phyloP scores from a whole-genome alignment of 768 basidiomycete genomes.

The Kwoniella europaea region DNA sequence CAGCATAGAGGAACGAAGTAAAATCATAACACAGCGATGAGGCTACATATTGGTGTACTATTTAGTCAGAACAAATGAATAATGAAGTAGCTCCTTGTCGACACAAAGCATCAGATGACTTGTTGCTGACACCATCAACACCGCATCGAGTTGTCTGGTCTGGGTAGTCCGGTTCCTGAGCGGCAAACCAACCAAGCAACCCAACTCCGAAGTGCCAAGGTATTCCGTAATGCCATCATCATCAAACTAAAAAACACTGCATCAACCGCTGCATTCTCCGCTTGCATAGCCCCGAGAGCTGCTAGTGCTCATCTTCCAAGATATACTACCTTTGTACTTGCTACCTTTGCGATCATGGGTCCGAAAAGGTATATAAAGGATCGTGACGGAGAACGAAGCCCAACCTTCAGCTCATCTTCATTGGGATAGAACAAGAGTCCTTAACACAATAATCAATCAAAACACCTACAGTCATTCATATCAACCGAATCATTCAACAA shows the following conservation, averaged over 20 bases:
- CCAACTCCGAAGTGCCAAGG: constrained; percentile 12
- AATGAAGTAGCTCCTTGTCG: no score
- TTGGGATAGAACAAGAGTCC: background rate
- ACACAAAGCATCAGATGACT: background rate
- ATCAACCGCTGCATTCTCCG: background rate
- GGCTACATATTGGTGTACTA: no score
- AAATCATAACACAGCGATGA: no score
- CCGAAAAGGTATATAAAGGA: background rate
- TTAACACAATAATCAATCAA: background rate
- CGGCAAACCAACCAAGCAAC: background rate
- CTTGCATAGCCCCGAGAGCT: background rate
- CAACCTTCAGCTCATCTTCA: background rate
- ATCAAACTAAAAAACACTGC: background rate
- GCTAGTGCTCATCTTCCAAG: background rate
- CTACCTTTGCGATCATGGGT: background rate
- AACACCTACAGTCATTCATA: background rate
- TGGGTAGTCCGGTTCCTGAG: constrained; percentile 13
- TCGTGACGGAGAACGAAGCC: background rate
- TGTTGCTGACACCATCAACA: background rate
- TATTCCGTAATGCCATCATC: background rate
- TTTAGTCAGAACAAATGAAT: no score
- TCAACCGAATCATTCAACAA: constrained; percentile 1
- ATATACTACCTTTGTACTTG: background rate
- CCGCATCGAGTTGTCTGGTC: background rate
- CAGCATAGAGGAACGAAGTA: no score